phyloP scores from a whole-genome alignment of 495 filamentous ascomycete genomes.

The Aspergillus cristatus region DNA sequence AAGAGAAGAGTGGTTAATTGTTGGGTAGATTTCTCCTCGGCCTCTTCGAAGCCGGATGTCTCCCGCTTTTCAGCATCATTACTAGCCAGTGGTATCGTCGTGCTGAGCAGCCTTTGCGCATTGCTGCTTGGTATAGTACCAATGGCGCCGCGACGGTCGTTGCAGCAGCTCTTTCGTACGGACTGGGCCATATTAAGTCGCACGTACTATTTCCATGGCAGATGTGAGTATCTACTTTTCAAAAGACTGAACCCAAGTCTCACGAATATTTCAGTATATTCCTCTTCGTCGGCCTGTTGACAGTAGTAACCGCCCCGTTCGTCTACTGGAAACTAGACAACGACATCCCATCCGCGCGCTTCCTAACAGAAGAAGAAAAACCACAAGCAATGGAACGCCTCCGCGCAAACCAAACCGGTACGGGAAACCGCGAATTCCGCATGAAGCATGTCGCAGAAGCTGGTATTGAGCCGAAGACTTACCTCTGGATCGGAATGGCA shows the following conservation, averaged over 20 bases:
- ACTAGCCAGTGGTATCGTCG: constrained; percentile 43
- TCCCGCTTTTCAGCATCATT: constrained; percentile 49
- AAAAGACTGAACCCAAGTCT: no score
- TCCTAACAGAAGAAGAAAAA: constrained; percentile 51
- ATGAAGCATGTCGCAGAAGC: constrained; percentile 37
- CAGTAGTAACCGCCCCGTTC: constrained; percentile 32
- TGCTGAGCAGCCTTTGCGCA: constrained; percentile 39
- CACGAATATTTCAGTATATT: constrained; percentile 20
- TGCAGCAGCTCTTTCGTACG: constrained; percentile 36
- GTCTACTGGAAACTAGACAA: constrained; percentile 38
- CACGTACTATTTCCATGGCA: constrained; percentile 49
- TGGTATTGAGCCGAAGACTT: constrained; percentile 38
- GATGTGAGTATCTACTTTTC: constrained; percentile 43
- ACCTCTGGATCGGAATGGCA: constrained; percentile 41
- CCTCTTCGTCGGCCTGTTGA: constrained; percentile 42
- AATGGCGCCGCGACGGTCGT: constrained; percentile 41
- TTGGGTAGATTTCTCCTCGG: constrained; percentile 38
- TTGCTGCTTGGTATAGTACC: constrained; percentile 41
- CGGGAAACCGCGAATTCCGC: constrained; percentile 37
- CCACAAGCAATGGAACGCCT: constrained; percentile 52
- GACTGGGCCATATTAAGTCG: constrained; percentile 47
- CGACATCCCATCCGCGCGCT: constrained; percentile 45
- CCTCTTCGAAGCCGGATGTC: constrained; percentile 46
- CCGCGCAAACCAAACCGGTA: constrained; percentile 54
- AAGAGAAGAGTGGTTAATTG: no score